These are phyloP conservation scores for Penicillium coffeae DNA, from an alignment of 495 filamentous ascomycete genomes.

Conservation along the genomic window DNA sequence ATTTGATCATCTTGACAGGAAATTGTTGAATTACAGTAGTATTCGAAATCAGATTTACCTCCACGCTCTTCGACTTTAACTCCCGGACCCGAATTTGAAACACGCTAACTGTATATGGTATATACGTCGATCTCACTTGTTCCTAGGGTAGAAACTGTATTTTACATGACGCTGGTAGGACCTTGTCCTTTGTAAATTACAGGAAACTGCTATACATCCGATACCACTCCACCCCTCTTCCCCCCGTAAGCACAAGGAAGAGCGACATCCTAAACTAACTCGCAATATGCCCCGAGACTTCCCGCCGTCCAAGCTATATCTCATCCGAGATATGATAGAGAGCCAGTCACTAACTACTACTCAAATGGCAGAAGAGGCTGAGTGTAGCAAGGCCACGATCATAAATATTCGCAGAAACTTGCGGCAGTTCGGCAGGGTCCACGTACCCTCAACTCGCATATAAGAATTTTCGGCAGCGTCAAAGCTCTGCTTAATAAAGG, in stretches of 20 bases:
- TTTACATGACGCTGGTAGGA: constrained; percentile 5
- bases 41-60: constrained; percentile 1
- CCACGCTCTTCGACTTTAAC: constrained; percentile 6
- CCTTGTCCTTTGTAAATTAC: constrained; percentile 1
- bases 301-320: constrained; percentile 2
- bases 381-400: constrained; percentile 8
- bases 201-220: background rate
- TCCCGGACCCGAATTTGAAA: constrained; percentile 4
- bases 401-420: constrained; percentile 7
- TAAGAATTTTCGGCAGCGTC: too few relatives aligned
- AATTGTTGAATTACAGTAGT: background rate
- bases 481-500: too few relatives aligned
- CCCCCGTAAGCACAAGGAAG: background rate
- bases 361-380: constrained; percentile 6
- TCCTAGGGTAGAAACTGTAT: constrained; percentile 9
- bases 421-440: background rate
- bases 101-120: constrained; percentile 7
- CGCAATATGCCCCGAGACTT: constrained; percentile 5
- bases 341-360: constrained; percentile 2
- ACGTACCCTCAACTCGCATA: background rate
- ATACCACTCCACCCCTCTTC: constrained; percentile 2
- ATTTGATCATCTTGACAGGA: too few relatives aligned
- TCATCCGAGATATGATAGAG: constrained; percentile 6
- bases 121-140: background rate
- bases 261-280: background rate